These are phyloP conservation scores for Teratosphaeria pseudoeucalypti DNA, from an alignment of 2,329 filamentous ascomycete genomes.

Conservation along the genomic window DNA sequence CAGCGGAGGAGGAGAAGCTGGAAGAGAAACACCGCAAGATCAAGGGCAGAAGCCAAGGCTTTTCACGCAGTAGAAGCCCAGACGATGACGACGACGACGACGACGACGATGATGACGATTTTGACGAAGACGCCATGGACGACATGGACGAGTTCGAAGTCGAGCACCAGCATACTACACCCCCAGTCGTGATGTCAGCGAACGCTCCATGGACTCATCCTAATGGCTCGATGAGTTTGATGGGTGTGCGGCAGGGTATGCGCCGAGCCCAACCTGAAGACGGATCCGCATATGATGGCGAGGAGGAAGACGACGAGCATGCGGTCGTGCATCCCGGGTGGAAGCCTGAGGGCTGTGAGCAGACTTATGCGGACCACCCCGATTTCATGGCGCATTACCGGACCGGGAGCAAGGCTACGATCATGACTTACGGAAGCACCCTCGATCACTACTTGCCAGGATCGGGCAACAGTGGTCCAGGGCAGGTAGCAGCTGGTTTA, in stretches of 20 bases:
- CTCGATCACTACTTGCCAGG: not conserved
- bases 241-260: slow-evolving; percentile 1
- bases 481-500: not conserved
- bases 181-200: not conserved
- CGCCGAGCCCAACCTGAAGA: slow-evolving; percentile 27
- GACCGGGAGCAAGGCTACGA: not conserved
- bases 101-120: slow-evolving; percentile 13
- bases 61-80: not conserved
- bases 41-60: not conserved
- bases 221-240: not conserved
- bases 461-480: not conserved
- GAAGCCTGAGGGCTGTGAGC: slow-evolving; percentile 8
- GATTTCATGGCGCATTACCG: slow-evolving; percentile 16
- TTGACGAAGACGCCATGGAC: slow-evolving; percentile 33
- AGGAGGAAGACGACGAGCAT: slow-evolving; percentile 26
- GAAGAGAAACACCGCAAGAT: slow-evolving; percentile 53
- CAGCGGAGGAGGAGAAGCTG: slow-evolving; percentile 54
- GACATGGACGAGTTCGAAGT: slow-evolving; percentile 38
- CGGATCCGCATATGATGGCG: slow-evolving; percentile 42
- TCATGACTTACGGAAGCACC: not conserved
- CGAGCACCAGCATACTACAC: slow-evolving; percentile 7
- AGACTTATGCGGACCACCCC: slow-evolving; percentile 22
- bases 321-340: slow-evolving; percentile 21
- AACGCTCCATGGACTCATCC: not conserved
- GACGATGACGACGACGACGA: slow-evolving; percentile 26